phyloP scores from a whole-genome alignment of 345 rosid genomes.

The Rubroshorea leprosula region DNA sequence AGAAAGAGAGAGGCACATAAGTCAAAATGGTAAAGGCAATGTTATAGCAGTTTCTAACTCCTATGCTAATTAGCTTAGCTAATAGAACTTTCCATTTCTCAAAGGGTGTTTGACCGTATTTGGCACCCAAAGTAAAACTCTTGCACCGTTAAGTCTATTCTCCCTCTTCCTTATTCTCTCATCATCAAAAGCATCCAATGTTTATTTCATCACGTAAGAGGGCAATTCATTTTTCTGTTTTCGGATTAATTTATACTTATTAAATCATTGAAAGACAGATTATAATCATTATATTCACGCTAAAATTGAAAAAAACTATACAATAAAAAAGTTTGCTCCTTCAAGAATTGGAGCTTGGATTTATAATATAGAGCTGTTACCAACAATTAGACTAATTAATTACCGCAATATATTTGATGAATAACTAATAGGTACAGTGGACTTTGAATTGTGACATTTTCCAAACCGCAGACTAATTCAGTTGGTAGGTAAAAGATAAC shows the following conservation, averaged over 20 bases:
- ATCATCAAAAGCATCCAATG: constrained; percentile 34
- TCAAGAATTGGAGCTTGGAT: too few relatives aligned
- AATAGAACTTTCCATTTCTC: constrained; percentile 29
- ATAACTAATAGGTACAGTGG: too few relatives aligned
- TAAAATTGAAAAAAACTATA: too few relatives aligned
- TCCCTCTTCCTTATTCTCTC: not conserved
- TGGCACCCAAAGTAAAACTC: not conserved
- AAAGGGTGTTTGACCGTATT: not conserved
- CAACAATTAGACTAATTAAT: too few relatives aligned
- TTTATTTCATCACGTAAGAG: too few relatives aligned
- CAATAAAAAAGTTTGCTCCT: too few relatives aligned
- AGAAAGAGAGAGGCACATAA: constrained; percentile 8
- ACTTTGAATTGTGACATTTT: constrained; percentile 34
- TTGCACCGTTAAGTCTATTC: not conserved
- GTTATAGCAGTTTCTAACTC: constrained; percentile 26
- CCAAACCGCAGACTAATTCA: constrained; percentile 37
- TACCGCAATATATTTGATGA: too few relatives aligned
- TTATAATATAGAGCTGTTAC: too few relatives aligned
- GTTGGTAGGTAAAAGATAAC: constrained; percentile 22
- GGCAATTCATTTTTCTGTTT: too few relatives aligned
- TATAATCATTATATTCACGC: too few relatives aligned
- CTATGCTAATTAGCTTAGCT: constrained; percentile 11
- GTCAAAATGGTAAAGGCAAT: constrained; percentile 34
- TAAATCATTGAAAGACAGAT: too few relatives aligned
- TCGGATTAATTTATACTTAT: too few relatives aligned